Conservation (phyloP, 1,284 basidiomycete species). For the Cryptococcus maquisensis region DNA sequence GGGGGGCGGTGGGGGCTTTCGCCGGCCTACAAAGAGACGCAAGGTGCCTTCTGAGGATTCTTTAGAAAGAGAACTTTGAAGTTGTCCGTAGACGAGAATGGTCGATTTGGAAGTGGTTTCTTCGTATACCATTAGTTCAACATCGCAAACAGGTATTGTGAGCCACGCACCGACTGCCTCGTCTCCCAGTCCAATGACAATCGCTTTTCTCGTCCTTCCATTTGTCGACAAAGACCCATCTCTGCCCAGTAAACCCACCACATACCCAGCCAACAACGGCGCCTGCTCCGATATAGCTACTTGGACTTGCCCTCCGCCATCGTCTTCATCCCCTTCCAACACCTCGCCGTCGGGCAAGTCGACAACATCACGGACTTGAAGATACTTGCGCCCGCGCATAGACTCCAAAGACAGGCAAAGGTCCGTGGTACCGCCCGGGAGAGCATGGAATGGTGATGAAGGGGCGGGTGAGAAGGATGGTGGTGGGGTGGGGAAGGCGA, state of each 20-base stretch:
- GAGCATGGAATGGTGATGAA: constrained; percentile 25
- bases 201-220: constrained; percentile 34
- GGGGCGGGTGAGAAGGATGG: background rate
- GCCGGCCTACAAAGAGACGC: constrained; percentile 32
- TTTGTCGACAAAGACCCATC: constrained; percentile 18
- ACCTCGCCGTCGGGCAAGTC: constrained; percentile 32
- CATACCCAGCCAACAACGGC: constrained; percentile 37
- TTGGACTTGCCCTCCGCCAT: constrained; percentile 30
- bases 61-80: background rate
- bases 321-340: constrained; percentile 25
- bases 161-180: constrained; percentile 28
- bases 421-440: constrained; percentile 36
- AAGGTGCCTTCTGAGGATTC: constrained; percentile 6
- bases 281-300: constrained; percentile 34
- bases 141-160: background rate
- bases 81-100: constrained; percentile 36
- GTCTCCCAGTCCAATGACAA: constrained; percentile 44
- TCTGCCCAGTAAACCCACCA: constrained; percentile 26
- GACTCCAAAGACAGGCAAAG: constrained; percentile 48
- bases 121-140: constrained; percentile 1
- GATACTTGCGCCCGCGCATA: constrained; percentile 42
- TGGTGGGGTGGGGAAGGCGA: constrained; percentile 16
- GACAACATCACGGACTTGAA: constrained; percentile 37
- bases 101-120: constrained; percentile 24
- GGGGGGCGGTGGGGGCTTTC: constrained; percentile 23